Percentiles rank a stretch among this genome's conserved stretches.
Evolutionary conservation across 805 yeast species (phyloP).

Genomic region (Candida ponderosae): DNA sequence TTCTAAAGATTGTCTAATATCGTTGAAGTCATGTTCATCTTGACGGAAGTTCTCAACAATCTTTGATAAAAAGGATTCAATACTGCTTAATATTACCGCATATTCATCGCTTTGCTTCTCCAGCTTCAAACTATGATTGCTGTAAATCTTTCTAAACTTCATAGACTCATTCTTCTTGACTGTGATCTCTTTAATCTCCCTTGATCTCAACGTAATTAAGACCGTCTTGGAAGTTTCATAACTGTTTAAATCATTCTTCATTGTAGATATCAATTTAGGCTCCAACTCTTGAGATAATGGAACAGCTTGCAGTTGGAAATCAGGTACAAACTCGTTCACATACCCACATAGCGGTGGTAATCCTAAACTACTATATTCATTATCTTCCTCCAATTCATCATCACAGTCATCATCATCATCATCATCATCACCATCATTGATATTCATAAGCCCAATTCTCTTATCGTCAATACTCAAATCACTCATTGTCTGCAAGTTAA

Average conservation of each 20-base stretch:
- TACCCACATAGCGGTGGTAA: slow-evolving; percentile 22
- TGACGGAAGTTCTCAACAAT: background rate
- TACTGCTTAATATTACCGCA: background rate
- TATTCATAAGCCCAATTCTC: background rate
- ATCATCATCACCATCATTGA: background rate
- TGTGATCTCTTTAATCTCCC: slow-evolving; percentile 28
- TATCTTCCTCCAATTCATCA: slow-evolving; percentile 6
- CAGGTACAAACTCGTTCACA: slow-evolving; percentile 16
- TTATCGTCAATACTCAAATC: no score
- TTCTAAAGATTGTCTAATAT: background rate
- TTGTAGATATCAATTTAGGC: slow-evolving; percentile 35
- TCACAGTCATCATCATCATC: background rate
- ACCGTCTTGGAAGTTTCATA: slow-evolving; percentile 18
- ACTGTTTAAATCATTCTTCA: slow-evolving; percentile 42
- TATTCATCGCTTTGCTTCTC: background rate
- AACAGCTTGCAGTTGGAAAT: slow-evolving; percentile 42
- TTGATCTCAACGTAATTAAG: slow-evolving; percentile 25
- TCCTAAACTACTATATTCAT: slow-evolving; percentile 19
- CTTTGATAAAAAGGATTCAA: slow-evolving; percentile 7
- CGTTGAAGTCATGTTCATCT: background rate
- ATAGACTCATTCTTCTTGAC: slow-evolving; percentile 13
- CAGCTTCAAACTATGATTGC: no score
- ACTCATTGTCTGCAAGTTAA: no score
- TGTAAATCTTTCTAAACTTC: background rate
- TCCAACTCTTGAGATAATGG: slow-evolving; percentile 44